Conservation (phyloP, 352 stramenopile genomes). For the Peronosclerospora sorghi region DNA sequence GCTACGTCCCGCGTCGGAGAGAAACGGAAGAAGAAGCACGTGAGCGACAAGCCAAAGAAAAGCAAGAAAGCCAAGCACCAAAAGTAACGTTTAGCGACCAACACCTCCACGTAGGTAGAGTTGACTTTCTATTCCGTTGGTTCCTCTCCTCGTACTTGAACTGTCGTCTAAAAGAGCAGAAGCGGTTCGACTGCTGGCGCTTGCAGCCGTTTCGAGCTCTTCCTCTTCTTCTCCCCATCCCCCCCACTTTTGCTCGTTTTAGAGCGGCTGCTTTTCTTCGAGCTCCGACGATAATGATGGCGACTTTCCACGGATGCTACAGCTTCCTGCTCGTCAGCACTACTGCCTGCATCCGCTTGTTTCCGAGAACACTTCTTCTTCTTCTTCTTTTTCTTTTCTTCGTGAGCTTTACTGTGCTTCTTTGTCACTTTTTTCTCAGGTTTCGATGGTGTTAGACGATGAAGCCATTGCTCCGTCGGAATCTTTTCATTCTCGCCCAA, state of each 20-base stretch:
- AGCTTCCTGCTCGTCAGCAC: slow-evolving; percentile 25
- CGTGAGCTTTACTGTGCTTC: slow-evolving; percentile 33
- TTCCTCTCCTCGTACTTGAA: slow-evolving; percentile 7
- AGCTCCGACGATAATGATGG: slow-evolving; percentile 17
- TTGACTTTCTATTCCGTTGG: slow-evolving; percentile 2
- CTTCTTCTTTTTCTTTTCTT: slow-evolving; percentile 27
- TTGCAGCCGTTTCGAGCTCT: slow-evolving; percentile 43
- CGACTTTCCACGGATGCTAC: slow-evolving; percentile 14
- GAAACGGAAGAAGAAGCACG: slow-evolving; percentile 28
- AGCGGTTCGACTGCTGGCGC: slow-evolving; percentile 37
- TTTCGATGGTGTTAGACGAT: slow-evolving; percentile 39
- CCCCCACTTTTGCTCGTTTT: slow-evolving; percentile 30
- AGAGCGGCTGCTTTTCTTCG: slow-evolving; percentile 36
- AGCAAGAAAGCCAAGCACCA: slow-evolving; percentile 50
- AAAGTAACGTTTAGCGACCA: slow-evolving; percentile 16
- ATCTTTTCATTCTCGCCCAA: slow-evolving; percentile 66
- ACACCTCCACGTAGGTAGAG: background rate
- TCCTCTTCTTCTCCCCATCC: slow-evolving; percentile 30
- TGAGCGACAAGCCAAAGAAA: slow-evolving; percentile 37
- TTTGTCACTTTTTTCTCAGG: slow-evolving; percentile 50
- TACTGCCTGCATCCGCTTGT: slow-evolving; percentile 28
- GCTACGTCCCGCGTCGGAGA: slow-evolving; percentile 6
- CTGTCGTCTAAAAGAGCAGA: slow-evolving; percentile 65
- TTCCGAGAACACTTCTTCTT: slow-evolving; percentile 29
- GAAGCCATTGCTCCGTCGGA: slow-evolving; percentile 71